A percentile compares a stretch with the other conserved stretches of the same genome.
Conservation (phyloP, 176 grass and related monocot genomes). For the Aegilops speltoides region DNA sequence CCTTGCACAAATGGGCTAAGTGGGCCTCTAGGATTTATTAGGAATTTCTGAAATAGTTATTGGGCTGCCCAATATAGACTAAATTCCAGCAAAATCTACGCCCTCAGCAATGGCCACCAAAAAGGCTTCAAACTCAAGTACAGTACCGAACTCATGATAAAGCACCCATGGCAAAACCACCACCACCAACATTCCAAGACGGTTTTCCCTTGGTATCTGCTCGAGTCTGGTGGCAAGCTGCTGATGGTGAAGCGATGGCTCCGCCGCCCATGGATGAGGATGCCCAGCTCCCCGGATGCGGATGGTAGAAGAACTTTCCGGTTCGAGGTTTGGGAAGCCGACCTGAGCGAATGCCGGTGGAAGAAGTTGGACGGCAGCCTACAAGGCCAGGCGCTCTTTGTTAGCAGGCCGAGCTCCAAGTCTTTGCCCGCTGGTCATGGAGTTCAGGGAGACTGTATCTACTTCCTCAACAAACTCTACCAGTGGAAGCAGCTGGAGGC, state of each 20-base stretch:
- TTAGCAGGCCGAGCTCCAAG: no score
- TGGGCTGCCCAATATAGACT: no score
- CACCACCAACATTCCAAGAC: neutral
- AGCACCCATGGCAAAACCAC: neutral
- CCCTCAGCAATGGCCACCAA: neutral
- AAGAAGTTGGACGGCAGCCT: neutral
- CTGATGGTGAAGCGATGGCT: neutral
- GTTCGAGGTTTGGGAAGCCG: neutral
- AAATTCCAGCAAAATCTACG: no score
- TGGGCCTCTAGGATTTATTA: no score
- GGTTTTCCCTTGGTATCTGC: neutral
- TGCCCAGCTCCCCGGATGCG: no score
- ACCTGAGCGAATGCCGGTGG: neutral
- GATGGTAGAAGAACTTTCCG: neutral
- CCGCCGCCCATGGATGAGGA: no score
- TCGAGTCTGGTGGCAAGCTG: neutral
- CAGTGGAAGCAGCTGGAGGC: no score
- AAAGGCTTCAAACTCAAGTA: neutral
- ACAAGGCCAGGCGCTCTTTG: neutral
- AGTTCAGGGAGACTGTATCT: no score
- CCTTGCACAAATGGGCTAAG: no score
- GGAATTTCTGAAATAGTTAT: no score
- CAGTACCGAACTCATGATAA: neutral
- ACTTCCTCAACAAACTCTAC: no score
- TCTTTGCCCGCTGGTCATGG: no score